These are phyloP conservation scores for Penicillium sclerotigenum DNA, from an alignment of 2,329 filamentous ascomycete species.

Conservation along the genomic window DNA sequence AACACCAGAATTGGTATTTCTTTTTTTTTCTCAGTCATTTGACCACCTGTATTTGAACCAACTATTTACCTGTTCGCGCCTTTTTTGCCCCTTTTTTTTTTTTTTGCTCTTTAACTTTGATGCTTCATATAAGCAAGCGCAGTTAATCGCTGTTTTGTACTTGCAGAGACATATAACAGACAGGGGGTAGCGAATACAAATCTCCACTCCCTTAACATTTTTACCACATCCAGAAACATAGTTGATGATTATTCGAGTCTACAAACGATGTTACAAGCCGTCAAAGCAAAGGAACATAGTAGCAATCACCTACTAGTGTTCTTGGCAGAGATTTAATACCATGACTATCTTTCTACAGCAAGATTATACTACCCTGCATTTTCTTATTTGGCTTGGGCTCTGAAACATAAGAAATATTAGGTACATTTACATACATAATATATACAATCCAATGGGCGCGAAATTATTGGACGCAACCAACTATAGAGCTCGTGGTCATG, in stretches of 20 bases:
- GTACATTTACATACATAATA: background rate
- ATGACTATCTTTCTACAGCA: background rate
- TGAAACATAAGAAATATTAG: background rate
- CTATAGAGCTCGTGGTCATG: background rate
- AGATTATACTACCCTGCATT: background rate
- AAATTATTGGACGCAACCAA: background rate
- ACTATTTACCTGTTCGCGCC: background rate
- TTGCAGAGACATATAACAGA: background rate
- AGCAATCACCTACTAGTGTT: background rate
- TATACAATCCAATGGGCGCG: background rate
- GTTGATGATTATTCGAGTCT: background rate
- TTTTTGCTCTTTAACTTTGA: background rate
- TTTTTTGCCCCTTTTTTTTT: background rate
- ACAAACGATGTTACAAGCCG: no score
- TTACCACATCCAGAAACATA: background rate
- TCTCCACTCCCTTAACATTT: slow-evolving; percentile 19
- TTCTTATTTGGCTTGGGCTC: background rate
- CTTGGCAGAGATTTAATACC: background rate
- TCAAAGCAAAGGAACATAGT: background rate
- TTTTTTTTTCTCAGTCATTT: background rate
- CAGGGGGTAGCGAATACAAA: slow-evolving; percentile 9
- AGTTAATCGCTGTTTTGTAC: background rate
- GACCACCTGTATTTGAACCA: slow-evolving; percentile 15
- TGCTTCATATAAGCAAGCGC: background rate
- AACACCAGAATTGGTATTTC: background rate